Base-by-base conservation (phyloP, 2,329 filamentous ascomycete genomes). In the Neonectria ditissima region DNA sequence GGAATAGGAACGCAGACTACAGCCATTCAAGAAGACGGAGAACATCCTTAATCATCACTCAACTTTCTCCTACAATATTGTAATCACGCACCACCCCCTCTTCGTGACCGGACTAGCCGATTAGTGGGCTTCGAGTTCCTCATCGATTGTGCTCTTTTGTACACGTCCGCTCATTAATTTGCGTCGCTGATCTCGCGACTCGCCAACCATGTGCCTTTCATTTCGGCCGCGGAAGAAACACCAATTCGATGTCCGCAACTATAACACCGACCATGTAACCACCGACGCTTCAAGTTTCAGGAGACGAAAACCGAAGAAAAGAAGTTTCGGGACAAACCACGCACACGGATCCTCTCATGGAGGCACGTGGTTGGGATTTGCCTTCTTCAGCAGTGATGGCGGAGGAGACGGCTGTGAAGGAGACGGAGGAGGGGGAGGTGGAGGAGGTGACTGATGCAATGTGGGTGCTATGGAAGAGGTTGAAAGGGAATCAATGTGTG, bases 241-340 rank as follows among this genome's bases (percentile, higher is more conserved):
- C 11, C 45, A 53, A 24, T 58, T 63, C 24, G 41, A 53, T 14
- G 20, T 44, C 9, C n/a, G n/a, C 14, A 10, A 41, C 14, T 54
- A 41, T 18, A 41, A 22, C 30, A 44, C 55, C 3, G 32, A 45
- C 43, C 34, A 28, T 9, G 14, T 26, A 4, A 24, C 52, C 11
- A 39, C 54, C 13, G 54, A 62, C 7, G 41, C 30, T 4, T 62
- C 59, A 7, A 58, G 59, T 11, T 58, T 58, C 32, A 50, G 34
- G 6, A n/a, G 55, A 24, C 55, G 32, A 24, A 44, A 50, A 32
- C 6, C 43, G 3, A 57, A 10, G 44, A 63, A 54, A 43, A 59
- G 43, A 48, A 62, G 39, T 16, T 11, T 48, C 8, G 22, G 26
- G 11, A 18, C 18, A 41, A 9, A 10, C 9, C 37, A 13, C 13